Evolutionary conservation across 2,329 filamentous ascomycete species (phyloP).

Genomic region (Pseudogymnoascus sp.): DNA sequence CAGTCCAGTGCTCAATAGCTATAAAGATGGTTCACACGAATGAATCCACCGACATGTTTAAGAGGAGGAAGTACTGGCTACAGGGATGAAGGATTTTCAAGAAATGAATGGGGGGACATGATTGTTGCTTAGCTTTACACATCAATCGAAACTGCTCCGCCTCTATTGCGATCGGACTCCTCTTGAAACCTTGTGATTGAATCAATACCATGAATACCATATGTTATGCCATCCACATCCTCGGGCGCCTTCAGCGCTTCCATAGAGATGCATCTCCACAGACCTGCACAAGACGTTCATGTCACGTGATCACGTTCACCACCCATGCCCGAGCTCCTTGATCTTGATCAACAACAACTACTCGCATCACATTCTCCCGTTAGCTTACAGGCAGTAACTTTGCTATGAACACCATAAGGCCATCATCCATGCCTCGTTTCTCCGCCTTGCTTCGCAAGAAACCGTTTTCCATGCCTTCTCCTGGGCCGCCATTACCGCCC

Average conservation of each 20-base stretch:
- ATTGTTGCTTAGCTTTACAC: neutral
- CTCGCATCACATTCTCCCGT: neutral
- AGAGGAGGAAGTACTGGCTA: neutral
- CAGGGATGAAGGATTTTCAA: neutral
- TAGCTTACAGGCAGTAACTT: neutral
- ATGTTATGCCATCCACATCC: neutral
- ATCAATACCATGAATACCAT: neutral
- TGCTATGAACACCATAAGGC: neutral
- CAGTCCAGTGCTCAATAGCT: neutral
- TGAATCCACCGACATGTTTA: neutral
- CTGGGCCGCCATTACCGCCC: slow-evolving; percentile 6
- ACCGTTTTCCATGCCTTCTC: neutral
- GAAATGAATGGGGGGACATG: neutral
- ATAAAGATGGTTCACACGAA: neutral
- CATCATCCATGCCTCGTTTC: neutral
- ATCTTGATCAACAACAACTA: too few relatives aligned
- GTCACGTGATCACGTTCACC: too few relatives aligned
- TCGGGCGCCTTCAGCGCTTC: neutral
- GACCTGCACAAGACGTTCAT: too few relatives aligned
- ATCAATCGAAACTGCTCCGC: neutral
- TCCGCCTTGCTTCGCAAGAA: neutral
- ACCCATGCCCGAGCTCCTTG: too few relatives aligned
- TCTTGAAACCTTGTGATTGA: neutral
- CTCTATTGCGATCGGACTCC: neutral
- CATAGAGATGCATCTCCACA: too few relatives aligned